A percentile compares a stretch with the other conserved stretches of the same genome.
phyloP scores from a whole-genome alignment of 805 yeast species.

The Nakazawaea populi region DNA sequence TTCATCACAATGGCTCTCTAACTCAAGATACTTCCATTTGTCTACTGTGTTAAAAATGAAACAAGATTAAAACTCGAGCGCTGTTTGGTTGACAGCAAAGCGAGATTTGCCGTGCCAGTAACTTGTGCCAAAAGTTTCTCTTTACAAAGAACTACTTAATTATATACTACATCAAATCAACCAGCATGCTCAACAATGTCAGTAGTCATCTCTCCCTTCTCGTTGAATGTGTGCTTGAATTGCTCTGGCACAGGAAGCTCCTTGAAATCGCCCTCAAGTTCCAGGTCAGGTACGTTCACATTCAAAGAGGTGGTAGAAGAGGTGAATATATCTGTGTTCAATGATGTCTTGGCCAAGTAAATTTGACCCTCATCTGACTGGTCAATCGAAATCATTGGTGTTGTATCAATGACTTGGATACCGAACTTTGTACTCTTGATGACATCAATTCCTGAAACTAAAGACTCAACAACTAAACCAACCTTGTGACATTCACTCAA shows the following conservation, averaged over 20 bases:
- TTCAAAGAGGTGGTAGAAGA: constrained; percentile 83
- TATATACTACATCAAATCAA: constrained; percentile 21
- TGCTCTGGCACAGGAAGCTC: constrained; percentile 93
- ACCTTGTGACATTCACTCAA: constrained; percentile 64
- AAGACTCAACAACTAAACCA: constrained; percentile 76
- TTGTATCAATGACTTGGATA: constrained; percentile 73
- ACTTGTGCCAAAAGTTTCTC: neutral
- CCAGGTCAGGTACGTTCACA: constrained; percentile 70
- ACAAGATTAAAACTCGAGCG: too few relatives aligned
- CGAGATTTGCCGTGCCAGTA: neutral
- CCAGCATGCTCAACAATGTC: constrained; percentile 82
- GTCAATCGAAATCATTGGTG: constrained; percentile 83
- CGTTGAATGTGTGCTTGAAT: constrained; percentile 61
- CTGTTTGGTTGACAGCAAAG: neutral
- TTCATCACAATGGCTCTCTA: too few relatives aligned
- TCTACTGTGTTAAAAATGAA: too few relatives aligned
- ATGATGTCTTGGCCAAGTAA: constrained; percentile 67
- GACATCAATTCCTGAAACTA: constrained; percentile 83
- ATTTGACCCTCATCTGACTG: constrained; percentile 83
- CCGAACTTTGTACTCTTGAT: constrained; percentile 80
- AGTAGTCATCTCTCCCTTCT: constrained; percentile 55
- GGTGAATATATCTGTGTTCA: constrained; percentile 73
- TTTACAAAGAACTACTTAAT: too few relatives aligned
- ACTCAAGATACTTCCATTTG: too few relatives aligned
- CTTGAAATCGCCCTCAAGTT: constrained; percentile 62